Evolutionary conservation across 139 green algal genomes (phyloP).

Genomic region (Mesotaenium endlicherianum): DNA sequence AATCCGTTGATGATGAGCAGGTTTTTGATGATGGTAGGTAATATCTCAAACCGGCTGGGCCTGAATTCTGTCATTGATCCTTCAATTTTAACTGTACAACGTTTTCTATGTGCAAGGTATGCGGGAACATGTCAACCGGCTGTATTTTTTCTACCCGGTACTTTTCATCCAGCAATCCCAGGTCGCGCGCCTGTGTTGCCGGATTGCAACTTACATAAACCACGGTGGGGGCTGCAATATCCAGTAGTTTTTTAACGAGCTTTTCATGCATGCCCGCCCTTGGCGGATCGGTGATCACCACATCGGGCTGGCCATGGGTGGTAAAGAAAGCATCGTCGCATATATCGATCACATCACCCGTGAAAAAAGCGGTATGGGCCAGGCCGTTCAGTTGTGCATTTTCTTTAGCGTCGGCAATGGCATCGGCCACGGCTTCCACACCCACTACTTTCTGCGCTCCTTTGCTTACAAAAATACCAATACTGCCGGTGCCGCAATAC

Average conservation of each 20-base stretch:
- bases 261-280: conserved; percentile 58
- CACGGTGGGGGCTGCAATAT: conserved; percentile 56
- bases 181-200: conserved; percentile 46
- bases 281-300: conserved; percentile 66
- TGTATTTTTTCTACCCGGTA: conserved; percentile 62
- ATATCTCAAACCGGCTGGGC: no score
- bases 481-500: conserved; percentile 78
- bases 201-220: conserved; percentile 80
- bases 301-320: conserved; percentile 30
- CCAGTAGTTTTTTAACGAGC: conserved; percentile 57
- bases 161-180: conserved; percentile 54
- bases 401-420: conserved; percentile 16
- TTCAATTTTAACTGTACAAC: conserved; percentile 54
- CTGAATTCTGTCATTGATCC: no score
- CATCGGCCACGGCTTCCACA: conserved; percentile 28
- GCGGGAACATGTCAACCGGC: conserved; percentile 78
- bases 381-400: conserved; percentile 72
- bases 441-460: conserved; percentile 12
- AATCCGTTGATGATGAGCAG: no score
- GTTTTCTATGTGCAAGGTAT: conserved; percentile 74
- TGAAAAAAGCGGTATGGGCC: conserved; percentile 63
- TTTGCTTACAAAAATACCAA: conserved; percentile 67
- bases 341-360: conserved; percentile 48
- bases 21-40: no score
- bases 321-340: background rate